Evolutionary conservation across 2,329 filamentous ascomycete species (phyloP).

Genomic region (Fusarium sp.): DNA sequence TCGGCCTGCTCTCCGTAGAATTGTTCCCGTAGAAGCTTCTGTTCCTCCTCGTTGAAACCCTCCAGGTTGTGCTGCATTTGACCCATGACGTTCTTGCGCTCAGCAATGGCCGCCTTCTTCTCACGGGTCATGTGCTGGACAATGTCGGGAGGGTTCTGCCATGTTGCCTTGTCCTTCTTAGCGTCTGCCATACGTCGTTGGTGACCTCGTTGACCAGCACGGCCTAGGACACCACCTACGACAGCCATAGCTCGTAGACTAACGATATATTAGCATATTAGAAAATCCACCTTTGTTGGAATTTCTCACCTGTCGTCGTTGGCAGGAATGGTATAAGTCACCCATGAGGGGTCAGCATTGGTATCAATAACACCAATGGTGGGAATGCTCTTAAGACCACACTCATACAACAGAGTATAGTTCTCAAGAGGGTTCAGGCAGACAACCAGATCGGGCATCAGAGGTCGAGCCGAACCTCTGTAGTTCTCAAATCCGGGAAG

Average conservation of each 20-base stretch:
- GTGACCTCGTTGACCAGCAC: conserved; percentile 84
- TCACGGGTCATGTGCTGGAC: conserved; percentile 52
- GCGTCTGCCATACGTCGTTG: conserved; percentile 73
- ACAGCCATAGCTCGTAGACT: conserved; percentile 85
- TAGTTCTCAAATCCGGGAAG: conserved; percentile 73
- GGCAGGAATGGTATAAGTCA: conserved; percentile 95
- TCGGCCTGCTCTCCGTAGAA: conserved; percentile 44
- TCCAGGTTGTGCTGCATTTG: conserved; percentile 50
- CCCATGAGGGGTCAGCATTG: conserved; percentile 89
- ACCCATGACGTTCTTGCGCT: conserved; percentile 53
- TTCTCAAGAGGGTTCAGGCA: conserved; percentile 95
- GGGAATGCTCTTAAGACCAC: conserved; percentile 85
- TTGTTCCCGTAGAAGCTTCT: conserved; percentile 48
- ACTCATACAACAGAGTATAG: conserved; percentile 89
- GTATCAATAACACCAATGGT: conserved; percentile 97
- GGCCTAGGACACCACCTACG: conserved; percentile 85
- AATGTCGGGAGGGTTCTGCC: conserved; percentile 62
- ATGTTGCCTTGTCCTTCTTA: conserved; percentile 70
- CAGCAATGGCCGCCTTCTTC: conserved; percentile 45
- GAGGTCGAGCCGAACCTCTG: conserved; percentile 69
- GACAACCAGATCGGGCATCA: conserved; percentile 90
- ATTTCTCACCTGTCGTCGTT: conserved; percentile 87
- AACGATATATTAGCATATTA: conserved; percentile 39
- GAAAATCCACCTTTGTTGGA: neutral
- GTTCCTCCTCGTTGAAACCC: conserved; percentile 54